Percentiles rank a stretch among this genome's conserved stretches.
Evolutionary conservation across 306 rosid genomes (phyloP).

Genomic region (Lathyrus oleraceus): DNA sequence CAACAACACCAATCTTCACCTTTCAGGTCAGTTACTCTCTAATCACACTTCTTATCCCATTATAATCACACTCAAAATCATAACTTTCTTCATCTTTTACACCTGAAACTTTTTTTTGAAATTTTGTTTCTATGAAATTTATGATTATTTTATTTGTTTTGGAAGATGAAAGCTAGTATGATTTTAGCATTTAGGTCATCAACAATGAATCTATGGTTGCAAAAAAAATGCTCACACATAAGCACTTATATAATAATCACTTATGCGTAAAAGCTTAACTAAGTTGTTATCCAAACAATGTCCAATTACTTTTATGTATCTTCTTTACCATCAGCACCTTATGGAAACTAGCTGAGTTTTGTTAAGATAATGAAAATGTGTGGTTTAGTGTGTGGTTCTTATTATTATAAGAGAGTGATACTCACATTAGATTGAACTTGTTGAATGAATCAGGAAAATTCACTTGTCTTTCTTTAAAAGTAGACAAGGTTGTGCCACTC

Average conservation of each 20-base stretch:
- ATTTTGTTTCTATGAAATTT: neutral
- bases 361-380: conserved; percentile 2
- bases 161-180: neutral
- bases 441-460: conserved; percentile 61
- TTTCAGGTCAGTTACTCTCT: conserved; percentile 47
- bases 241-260: neutral
- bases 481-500: conserved; percentile 43
- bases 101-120: neutral
- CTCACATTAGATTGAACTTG: conserved; percentile 19
- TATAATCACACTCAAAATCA: neutral
- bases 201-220: neutral
- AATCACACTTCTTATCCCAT: neutral
- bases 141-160: neutral
- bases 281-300: no score
- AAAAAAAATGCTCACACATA: neutral
- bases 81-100: conserved; percentile 11
- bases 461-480: conserved; percentile 44
- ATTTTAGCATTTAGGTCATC: conserved; percentile 10
- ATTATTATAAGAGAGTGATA: neutral
- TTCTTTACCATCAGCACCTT: conserved; percentile 2
- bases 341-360: neutral
- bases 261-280: no score
- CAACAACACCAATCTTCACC: conserved; percentile 40
- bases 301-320: no score
- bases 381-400: neutral